phyloP scores from a whole-genome alignment of 2,329 filamentous ascomycete genomes.

The Sporothrix globosa region DNA sequence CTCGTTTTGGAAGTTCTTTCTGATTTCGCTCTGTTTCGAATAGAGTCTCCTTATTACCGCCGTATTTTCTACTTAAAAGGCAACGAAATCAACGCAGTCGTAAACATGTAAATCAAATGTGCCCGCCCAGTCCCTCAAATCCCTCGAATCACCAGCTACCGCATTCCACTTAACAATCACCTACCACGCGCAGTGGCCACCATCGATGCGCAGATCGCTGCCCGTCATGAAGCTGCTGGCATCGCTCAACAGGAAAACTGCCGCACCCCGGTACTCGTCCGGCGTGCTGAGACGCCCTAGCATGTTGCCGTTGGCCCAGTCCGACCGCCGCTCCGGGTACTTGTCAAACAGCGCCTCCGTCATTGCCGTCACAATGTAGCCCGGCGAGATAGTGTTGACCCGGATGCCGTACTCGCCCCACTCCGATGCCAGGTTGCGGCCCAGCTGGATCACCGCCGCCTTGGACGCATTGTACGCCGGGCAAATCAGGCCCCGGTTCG shows the following conservation, averaged over 20 bases:
- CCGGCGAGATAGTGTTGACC: constrained; percentile 79
- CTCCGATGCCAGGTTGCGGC: constrained; percentile 70
- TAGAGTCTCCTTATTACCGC: constrained; percentile 19
- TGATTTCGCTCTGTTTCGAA: neutral
- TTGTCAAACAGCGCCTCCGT: constrained; percentile 76
- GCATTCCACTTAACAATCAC: neutral
- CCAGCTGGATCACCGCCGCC: constrained; percentile 72
- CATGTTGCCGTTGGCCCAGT: constrained; percentile 88
- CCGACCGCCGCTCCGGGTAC: constrained; percentile 66
- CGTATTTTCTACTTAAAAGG: neutral
- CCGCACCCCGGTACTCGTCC: constrained; percentile 71
- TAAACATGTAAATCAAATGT: neutral
- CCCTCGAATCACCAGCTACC: neutral
- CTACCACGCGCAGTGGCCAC: constrained; percentile 67
- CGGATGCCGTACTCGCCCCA: constrained; percentile 75
- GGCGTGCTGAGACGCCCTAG: constrained; percentile 69
- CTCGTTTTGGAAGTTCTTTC: neutral
- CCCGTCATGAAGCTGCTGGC: constrained; percentile 73
- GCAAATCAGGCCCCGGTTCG: constrained; percentile 63
- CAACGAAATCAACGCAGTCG: constrained; percentile 19
- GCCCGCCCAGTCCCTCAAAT: neutral
- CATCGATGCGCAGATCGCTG: constrained; percentile 70
- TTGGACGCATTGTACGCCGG: constrained; percentile 79
- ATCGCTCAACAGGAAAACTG: constrained; percentile 68
- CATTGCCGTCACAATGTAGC: constrained; percentile 83